Percentiles rank a stretch among this genome's conserved stretches.
Conservation (phyloP, 2,329 filamentous ascomycete species). For the Clarireedia sp. region DNA sequence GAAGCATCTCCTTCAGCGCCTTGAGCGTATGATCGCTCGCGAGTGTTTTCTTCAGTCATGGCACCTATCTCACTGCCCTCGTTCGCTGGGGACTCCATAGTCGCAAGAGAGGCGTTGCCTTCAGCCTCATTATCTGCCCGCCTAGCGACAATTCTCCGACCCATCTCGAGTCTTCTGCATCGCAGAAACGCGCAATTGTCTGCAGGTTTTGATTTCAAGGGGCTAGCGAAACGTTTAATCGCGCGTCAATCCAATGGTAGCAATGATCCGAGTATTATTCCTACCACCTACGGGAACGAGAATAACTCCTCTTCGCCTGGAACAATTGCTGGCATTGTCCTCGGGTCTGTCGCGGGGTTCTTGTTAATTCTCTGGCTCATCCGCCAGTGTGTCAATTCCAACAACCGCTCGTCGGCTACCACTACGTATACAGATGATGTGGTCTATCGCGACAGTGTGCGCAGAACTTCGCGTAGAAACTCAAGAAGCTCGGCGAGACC, state of each 20-base stretch:
- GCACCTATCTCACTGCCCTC: neutral
- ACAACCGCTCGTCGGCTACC: slow-evolving; percentile 3
- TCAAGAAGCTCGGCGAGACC: neutral
- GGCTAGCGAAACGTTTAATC: neutral
- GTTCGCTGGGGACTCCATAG: neutral
- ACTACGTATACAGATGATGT: slow-evolving; percentile 17
- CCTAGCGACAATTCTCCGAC: neutral
- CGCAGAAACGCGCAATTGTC: neutral
- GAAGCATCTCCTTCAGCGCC: neutral
- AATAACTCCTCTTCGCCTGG: slow-evolving; percentile 45
- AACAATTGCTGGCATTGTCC: slow-evolving; percentile 51
- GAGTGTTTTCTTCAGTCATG: neutral
- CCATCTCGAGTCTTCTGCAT: neutral
- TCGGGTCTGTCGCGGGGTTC: slow-evolving; percentile 46
- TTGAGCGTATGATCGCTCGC: slow-evolving; percentile 1
- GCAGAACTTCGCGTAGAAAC: slow-evolving; percentile 12
- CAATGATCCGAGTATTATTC: slow-evolving; percentile 38
- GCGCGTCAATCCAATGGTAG: neutral
- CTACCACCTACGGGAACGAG: slow-evolving; percentile 50
- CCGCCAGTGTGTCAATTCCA: slow-evolving; percentile 28
- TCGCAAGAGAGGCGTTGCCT: neutral
- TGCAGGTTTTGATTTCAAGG: neutral
- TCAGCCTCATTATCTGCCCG: neutral
- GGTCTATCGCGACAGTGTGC: slow-evolving; percentile 13
- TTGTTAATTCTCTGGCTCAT: slow-evolving; percentile 45